These are phyloP conservation scores for Venturia effusa DNA, from an alignment of 2,329 filamentous ascomycete species.

Conservation along the genomic window DNA sequence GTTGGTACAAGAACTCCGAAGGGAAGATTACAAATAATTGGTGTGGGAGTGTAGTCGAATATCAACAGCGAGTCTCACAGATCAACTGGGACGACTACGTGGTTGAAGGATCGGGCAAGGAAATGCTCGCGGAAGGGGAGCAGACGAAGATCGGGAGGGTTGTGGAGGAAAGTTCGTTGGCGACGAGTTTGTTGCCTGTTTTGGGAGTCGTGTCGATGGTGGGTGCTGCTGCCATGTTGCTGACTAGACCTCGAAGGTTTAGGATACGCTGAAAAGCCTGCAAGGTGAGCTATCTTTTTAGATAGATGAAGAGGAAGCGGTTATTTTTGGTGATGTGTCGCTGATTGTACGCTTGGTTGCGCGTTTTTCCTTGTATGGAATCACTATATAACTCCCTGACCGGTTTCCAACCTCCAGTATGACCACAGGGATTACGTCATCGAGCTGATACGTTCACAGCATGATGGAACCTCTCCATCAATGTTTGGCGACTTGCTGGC, in stretches of 20 bases:
- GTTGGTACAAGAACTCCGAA: constrained; percentile 46
- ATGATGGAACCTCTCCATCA: too few relatives aligned
- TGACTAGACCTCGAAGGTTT: background rate
- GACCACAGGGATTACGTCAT: too few relatives aligned
- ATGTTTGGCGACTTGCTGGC: too few relatives aligned
- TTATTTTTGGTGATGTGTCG: background rate
- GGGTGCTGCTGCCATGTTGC: background rate
- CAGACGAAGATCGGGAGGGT: constrained; percentile 31
- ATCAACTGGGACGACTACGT: constrained; percentile 38
- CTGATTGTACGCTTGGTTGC: too few relatives aligned
- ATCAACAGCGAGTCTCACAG: constrained; percentile 36
- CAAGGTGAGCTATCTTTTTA: too few relatives aligned
- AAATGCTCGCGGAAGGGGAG: constrained; percentile 22
- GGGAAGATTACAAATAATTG: constrained; percentile 46
- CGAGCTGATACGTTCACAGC: too few relatives aligned
- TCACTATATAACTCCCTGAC: too few relatives aligned
- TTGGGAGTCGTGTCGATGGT: background rate
- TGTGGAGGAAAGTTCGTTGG: constrained; percentile 28
- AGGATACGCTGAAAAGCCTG: background rate
- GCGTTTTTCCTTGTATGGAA: too few relatives aligned
- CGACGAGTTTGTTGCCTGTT: background rate
- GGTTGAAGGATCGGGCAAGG: constrained; percentile 23
- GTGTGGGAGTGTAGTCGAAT: constrained; percentile 42
- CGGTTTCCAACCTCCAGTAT: too few relatives aligned
- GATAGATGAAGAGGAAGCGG: too few relatives aligned